Conservation (phyloP, 176 grass and related monocot species). For the Pharus latifolius region DNA sequence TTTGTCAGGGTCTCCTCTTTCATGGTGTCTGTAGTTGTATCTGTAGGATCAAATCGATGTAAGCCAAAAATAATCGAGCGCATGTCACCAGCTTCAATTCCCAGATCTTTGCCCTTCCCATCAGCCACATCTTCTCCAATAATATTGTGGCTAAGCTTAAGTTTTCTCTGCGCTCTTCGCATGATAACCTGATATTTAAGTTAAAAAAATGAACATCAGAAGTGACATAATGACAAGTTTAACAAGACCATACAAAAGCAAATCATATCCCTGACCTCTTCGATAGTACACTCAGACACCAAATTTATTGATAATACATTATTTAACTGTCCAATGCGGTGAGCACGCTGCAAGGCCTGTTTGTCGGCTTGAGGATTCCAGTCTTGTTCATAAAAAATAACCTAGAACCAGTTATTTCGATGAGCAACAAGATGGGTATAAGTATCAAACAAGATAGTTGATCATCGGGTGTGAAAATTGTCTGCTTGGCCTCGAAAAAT, state of each 20-base stretch:
- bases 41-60: slow-evolving; percentile 50
- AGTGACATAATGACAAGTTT: not conserved
- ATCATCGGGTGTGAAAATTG: not conserved
- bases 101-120: slow-evolving; percentile 32
- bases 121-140: slow-evolving; percentile 46
- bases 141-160: slow-evolving; percentile 70
- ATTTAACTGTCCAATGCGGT: slow-evolving; percentile 95
- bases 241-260: slow-evolving; percentile 6
- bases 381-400: slow-evolving; percentile 99
- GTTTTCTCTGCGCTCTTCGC: slow-evolving; percentile 90
- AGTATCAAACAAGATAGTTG: not conserved
- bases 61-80: slow-evolving; percentile 75
- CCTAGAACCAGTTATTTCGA: slow-evolving; percentile 34
- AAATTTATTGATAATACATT: slow-evolving; percentile 91
- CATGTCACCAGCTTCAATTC: slow-evolving; percentile 61
- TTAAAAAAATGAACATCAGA: slow-evolving; percentile 2
- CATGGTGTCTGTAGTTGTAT: slow-evolving; percentile 29
- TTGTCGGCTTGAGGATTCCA: slow-evolving; percentile 98
- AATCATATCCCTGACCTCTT: slow-evolving; percentile 53
- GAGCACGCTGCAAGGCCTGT: slow-evolving; percentile 88
- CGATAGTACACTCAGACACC: slow-evolving; percentile 73
- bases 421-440: slow-evolving; percentile 2
- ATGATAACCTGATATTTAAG: slow-evolving; percentile 71
- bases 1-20: slow-evolving; percentile 36
- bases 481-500: not conserved